phyloP scores from a whole-genome alignment of 441 rosid genomes.

The Macaranga tanarius region DNA sequence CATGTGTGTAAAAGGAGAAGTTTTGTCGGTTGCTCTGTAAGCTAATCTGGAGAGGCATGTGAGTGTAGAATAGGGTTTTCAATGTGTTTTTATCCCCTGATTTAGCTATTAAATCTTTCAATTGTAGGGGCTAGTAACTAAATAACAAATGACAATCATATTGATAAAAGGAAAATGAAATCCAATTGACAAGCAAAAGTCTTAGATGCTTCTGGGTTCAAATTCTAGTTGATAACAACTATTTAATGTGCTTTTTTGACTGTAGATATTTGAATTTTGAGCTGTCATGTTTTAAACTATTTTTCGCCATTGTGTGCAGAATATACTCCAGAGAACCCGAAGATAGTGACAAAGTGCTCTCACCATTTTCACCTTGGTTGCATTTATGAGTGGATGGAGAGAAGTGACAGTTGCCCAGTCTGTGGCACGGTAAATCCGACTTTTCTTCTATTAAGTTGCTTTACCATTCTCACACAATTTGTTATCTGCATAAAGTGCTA shows the following conservation, averaged over 20 bases:
- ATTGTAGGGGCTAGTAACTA: neutral
- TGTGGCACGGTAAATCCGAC: slow-evolving; percentile 64
- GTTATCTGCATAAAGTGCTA: neutral
- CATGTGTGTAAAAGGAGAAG: neutral
- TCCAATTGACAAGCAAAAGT: slow-evolving; percentile 5
- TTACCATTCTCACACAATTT: neutral
- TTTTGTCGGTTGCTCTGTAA: neutral
- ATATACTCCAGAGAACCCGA: slow-evolving; percentile 82
- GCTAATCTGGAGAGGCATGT: neutral
- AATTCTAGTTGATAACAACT: neutral
- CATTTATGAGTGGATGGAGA: slow-evolving; percentile 98
- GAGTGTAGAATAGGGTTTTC: neutral
- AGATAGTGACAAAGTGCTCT: slow-evolving; percentile 77
- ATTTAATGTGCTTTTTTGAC: slow-evolving; percentile 9
- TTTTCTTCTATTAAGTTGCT: neutral
- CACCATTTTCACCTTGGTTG: slow-evolving; percentile 97
- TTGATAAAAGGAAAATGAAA: neutral
- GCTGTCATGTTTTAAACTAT: neutral
- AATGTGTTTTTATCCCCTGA: neutral
- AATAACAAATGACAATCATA: no score
- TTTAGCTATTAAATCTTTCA: neutral
- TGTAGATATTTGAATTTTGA: neutral
- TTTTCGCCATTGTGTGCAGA: slow-evolving; percentile 44
- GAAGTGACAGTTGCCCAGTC: slow-evolving; percentile 94
- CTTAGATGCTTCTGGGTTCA: neutral